A percentile compares a stretch with the other conserved stretches of the same genome.
Conservation (phyloP, 441 rosid genomes). For the Codiaeum variegatum region DNA sequence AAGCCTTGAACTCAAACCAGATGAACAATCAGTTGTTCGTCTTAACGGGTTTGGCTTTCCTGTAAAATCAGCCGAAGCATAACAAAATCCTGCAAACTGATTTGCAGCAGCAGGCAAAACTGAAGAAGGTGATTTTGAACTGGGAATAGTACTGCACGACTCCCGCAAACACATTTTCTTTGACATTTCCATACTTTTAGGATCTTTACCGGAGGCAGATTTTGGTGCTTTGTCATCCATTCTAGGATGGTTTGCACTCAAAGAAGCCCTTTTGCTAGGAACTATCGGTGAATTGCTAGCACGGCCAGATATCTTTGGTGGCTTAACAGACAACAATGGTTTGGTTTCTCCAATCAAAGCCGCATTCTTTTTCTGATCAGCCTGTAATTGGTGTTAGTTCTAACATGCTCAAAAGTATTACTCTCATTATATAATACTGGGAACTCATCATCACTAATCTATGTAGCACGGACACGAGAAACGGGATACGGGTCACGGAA, state of each 20-base stretch:
- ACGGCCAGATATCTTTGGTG: conserved; percentile 21
- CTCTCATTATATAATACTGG: neutral
- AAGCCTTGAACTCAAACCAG: conserved; percentile 20
- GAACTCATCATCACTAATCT: too few relatives aligned
- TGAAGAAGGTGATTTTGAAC: conserved; percentile 34
- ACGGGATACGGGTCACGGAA: too few relatives aligned
- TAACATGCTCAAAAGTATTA: neutral
- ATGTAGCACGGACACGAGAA: too few relatives aligned
- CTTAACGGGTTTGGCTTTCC: conserved; percentile 22
- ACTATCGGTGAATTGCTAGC: conserved; percentile 15
- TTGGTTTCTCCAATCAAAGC: conserved; percentile 19
- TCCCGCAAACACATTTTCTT: conserved; percentile 34
- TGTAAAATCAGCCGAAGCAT: conserved; percentile 15
- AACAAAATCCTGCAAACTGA: conserved; percentile 7
- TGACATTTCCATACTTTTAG: conserved; percentile 13
- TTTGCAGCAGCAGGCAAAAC: conserved; percentile 13
- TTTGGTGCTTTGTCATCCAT: conserved; percentile 24
- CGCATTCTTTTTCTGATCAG: conserved; percentile 23
- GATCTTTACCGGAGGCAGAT: conserved; percentile 28
- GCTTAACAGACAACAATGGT: conserved; percentile 24
- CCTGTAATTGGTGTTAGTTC: conserved; percentile 16
- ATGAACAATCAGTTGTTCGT: conserved; percentile 19
- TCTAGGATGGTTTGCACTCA: conserved; percentile 23
- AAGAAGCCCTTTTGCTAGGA: conserved; percentile 26
- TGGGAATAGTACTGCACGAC: conserved; percentile 26